These are phyloP conservation scores for Yamagishiella unicocca DNA, from an alignment of 139 green algal genomes.

Conservation along the genomic window DNA sequence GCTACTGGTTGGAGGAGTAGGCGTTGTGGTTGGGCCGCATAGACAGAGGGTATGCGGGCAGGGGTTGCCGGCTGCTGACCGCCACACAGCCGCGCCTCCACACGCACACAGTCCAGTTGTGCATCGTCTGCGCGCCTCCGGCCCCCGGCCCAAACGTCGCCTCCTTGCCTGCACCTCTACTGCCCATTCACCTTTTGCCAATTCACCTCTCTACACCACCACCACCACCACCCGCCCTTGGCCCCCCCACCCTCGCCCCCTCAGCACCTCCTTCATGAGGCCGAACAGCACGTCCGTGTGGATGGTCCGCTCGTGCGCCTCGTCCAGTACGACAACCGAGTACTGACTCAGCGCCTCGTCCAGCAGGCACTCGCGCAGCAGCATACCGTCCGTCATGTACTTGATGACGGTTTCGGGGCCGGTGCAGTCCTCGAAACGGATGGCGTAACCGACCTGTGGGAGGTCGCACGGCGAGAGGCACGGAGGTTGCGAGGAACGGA, in stretches of 20 bases:
- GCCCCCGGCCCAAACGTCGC: no score
- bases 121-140: no score
- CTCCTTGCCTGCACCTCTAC: neutral
- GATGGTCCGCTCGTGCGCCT: conserved; percentile 98
- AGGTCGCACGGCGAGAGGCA: no score
- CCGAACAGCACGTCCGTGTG: conserved; percentile 98
- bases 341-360: conserved; percentile 85
- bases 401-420: conserved; percentile 93
- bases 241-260: neutral
- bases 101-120: no score
- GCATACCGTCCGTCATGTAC: conserved; percentile 98
- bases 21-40: no score
- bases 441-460: conserved; percentile 92
- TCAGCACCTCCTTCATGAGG: conserved; percentile 95
- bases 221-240: neutral
- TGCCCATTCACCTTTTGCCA: neutral
- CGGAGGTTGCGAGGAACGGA: no score
- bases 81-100: no score
- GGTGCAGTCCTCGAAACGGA: conserved; percentile 98
- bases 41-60: no score
- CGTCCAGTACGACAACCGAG: conserved; percentile 95
- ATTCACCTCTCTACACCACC: neutral
- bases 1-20: no score
- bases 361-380: conserved; percentile 94
- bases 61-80: no score